Conservation (phyloP, 225 moss, liverwort and hornwort species). For the Bryum argenteum region DNA sequence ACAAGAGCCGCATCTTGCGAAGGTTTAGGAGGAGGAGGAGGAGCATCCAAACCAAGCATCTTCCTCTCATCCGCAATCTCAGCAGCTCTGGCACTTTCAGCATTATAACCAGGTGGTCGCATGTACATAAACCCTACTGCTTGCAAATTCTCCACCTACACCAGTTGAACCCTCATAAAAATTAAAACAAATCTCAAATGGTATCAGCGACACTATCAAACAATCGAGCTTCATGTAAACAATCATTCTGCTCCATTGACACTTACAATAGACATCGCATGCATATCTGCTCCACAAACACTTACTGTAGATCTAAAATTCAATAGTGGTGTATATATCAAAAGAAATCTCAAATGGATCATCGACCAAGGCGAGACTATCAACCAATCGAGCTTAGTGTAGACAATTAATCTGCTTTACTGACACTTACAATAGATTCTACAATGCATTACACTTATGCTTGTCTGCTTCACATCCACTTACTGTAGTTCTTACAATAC, state of each 20-base stretch:
- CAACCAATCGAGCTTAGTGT: too few relatives aligned
- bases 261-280: not conserved
- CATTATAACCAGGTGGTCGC: conserved; percentile 96
- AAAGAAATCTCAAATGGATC: too few relatives aligned
- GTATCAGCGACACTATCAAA: conserved; percentile 8
- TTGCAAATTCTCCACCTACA: conserved; percentile 87
- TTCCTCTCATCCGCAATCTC: conserved; percentile 97
- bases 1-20: conserved; percentile 40
- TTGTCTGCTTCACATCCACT: too few relatives aligned
- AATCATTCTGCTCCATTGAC: not conserved
- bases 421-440: too few relatives aligned
- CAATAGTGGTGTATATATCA: too few relatives aligned
- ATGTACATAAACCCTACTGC: conserved; percentile 99
- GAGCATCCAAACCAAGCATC: conserved; percentile 63
- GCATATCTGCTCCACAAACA: too few relatives aligned
- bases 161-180: conserved; percentile 11
- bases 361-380: too few relatives aligned
- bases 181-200: not conserved
- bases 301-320: too few relatives aligned
- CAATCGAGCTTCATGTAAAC: not conserved
- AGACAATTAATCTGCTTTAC: too few relatives aligned
- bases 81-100: conserved; percentile 96
- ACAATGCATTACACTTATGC: too few relatives aligned
- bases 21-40: conserved; percentile 40
- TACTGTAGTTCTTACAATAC: too few relatives aligned